Evolutionary conservation across 768 basidiomycete genomes (phyloP).

Genomic region (Lentinus tigrinus): DNA sequence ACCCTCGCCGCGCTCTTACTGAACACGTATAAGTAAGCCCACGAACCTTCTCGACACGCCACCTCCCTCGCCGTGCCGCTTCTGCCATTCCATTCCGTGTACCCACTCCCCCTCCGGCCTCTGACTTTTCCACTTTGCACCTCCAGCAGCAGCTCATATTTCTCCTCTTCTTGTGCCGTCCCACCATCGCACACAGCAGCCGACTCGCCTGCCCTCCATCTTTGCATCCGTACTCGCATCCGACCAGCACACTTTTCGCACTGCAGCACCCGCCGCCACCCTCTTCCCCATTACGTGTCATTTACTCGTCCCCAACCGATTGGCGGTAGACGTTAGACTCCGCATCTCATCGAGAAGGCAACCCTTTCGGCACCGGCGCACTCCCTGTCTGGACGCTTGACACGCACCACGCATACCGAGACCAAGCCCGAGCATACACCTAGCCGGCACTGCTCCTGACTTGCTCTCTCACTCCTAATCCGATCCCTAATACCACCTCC

Average conservation of each 20-base stretch:
- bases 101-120: neutral
- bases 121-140: neutral
- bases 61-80: neutral
- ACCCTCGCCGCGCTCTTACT: too few species aligned
- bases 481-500: neutral
- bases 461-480: neutral
- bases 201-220: neutral
- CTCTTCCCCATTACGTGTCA: slow-evolving; percentile 8
- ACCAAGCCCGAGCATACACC: neutral
- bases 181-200: neutral
- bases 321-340: neutral
- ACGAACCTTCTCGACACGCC: slow-evolving; percentile 10
- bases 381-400: neutral
- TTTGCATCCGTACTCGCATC: neutral
- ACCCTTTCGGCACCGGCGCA: neutral
- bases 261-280: neutral
- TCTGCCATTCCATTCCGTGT: neutral
- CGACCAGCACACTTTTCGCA: neutral
- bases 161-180: neutral
- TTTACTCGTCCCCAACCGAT: neutral
- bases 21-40: slow-evolving; percentile 5
- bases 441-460: slow-evolving; percentile 1
- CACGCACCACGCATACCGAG: neutral
- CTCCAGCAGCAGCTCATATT: neutral
- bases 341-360: slow-evolving; percentile 1